phyloP scores from a whole-genome alignment of 2,329 filamentous ascomycete species.

The Leptodontidium sp. region DNA sequence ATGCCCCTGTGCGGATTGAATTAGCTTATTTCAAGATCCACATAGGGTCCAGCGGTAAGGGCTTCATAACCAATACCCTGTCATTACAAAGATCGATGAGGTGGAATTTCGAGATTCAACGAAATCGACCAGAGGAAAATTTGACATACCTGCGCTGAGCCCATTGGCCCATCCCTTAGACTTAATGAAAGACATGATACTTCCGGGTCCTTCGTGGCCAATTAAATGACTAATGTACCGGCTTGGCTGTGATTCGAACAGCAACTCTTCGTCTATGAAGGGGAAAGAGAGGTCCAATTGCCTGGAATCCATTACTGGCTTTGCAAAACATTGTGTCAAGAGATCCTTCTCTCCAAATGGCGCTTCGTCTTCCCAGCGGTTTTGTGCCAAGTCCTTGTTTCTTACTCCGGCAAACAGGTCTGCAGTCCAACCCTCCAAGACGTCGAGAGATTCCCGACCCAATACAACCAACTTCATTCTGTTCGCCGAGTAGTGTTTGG shows the following conservation, averaged over 20 bases:
- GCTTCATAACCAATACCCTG: not conserved
- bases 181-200: constrained; percentile 76
- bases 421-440: constrained; percentile 71
- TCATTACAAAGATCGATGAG: not conserved
- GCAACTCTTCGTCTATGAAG: constrained; percentile 72
- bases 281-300: constrained; percentile 73
- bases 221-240: constrained; percentile 77
- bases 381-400: constrained; percentile 71
- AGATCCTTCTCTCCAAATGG: constrained; percentile 68
- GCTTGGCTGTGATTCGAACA: constrained; percentile 73
- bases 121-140: not conserved
- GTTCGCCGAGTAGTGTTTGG: constrained; percentile 77
- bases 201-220: constrained; percentile 78
- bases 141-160: constrained; percentile 59
- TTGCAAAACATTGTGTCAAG: constrained; percentile 71
- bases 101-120: not conserved
- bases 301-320: constrained; percentile 75
- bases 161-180: constrained; percentile 76
- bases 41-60: not conserved
- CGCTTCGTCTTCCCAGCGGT: constrained; percentile 70
- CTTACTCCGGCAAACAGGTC: constrained; percentile 73
- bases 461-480: constrained; percentile 77
- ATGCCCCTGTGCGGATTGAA: constrained; percentile 54
- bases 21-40: constrained; percentile 18
- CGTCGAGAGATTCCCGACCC: constrained; percentile 71